phyloP scores from a whole-genome alignment of 2,329 filamentous ascomycete genomes.

The Aspergillus sp. region DNA sequence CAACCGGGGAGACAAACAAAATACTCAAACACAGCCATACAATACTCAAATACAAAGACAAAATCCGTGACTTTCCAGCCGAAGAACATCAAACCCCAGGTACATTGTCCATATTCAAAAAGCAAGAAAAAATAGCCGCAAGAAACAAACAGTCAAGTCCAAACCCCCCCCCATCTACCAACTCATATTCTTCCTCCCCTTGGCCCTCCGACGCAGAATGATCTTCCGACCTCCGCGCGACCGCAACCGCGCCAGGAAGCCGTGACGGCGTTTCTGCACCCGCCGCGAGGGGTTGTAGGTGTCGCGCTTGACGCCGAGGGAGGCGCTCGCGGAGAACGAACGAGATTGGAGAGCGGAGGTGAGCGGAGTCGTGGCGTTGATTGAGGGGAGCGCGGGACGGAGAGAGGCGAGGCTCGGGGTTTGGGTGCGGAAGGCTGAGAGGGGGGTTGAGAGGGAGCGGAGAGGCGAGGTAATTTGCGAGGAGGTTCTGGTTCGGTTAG shows the following conservation, averaged over 20 bases:
- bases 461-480: constrained; percentile 10
- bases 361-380: constrained; percentile 4
- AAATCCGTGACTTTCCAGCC: neutral
- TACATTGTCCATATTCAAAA: neutral
- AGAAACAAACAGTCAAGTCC: neutral
- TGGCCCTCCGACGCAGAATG: constrained; percentile 54
- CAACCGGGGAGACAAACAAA: neutral
- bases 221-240: constrained; percentile 55
- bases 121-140: constrained; percentile 1
- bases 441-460: constrained; percentile 16
- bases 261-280: constrained; percentile 62
- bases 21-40: neutral
- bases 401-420: constrained; percentile 5
- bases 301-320: constrained; percentile 46
- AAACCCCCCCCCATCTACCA: constrained; percentile 41
- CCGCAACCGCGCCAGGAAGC: constrained; percentile 56
- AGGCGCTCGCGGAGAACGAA: constrained; percentile 45
- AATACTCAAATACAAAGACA: neutral
- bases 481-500: neutral
- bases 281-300: constrained; percentile 61
- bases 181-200: constrained; percentile 54
- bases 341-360: constrained; percentile 27
- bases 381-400: constrained; percentile 5
- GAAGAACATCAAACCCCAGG: neutral
- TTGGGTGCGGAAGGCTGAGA: constrained; percentile 9